Base-by-base conservation (phyloP, 345 rosid genomes). In the Gossypium rotundifolium region DNA sequence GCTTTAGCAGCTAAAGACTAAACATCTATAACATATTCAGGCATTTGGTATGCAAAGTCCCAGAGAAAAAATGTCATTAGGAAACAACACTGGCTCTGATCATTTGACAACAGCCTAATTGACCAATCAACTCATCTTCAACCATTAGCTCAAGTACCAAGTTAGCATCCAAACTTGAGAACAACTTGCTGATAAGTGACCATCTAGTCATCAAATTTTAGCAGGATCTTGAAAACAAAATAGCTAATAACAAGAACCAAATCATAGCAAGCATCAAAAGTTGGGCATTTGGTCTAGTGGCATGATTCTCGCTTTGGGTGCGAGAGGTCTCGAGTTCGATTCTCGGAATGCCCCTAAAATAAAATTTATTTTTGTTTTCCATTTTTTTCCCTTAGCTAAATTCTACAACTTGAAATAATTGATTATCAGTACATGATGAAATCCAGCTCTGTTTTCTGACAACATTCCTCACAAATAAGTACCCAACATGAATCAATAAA, bases 261-360 rank as follows among this genome's bases (percentile, higher is more conserved):
- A 42, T 14, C 7, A 23, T 23, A 10, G 9, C 10, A 23, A 54
- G 9, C 55, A 11, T 23, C 12, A 17, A 3, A 29, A 29, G 33
- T 1, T 23, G 84, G 89, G 89, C 88, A 87, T 86, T 86, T 89
- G 90, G 91, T 89, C 85, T 85, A 88, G 91, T 91, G 90, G 92
- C 83, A 88, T 87, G 91, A 87, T 91, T 88, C 91, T 91, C 80
- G 88, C 90, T 91, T 88, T 84, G 90, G 53, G 2, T 23, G 4
- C 18, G 40, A 12, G 63, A 59, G 62, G 62, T 58, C 90, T 83
- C 76, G 84, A 91, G 91, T 87, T 84, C 73, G 74, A 81, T 88
- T 90, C 90, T 85, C 83, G 2, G 38, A 46, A 46, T 10, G 13
- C 12, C 51, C 49, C 12, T 2, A 5, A 33, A 33, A 12, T 48